Percentiles rank a stretch among this genome's conserved stretches.
phyloP scores from a whole-genome alignment of 208 protist species.

The Wallacemonas sp. region DNA sequence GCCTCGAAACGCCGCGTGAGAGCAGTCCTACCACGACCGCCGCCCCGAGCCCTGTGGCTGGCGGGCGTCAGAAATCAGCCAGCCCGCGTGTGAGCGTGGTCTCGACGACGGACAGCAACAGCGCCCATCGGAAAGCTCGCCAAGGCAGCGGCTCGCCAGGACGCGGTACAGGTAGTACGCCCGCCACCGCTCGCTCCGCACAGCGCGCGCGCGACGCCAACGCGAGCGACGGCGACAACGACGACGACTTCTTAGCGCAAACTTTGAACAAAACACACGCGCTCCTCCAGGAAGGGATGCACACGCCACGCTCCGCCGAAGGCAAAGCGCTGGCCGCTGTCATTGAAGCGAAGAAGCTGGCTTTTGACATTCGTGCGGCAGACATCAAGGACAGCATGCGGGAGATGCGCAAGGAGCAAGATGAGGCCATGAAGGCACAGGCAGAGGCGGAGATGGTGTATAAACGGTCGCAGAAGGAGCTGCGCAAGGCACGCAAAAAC shows the following conservation, averaged over 20 bases:
- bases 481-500: constrained; percentile 38
- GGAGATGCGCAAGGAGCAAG: constrained; percentile 19
- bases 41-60: too few relatives aligned
- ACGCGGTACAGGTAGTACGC: background rate
- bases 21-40: background rate
- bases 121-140: too few relatives aligned
- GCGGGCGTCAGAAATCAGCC: too few relatives aligned
- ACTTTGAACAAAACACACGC: constrained; percentile 21
- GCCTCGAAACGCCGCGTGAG: background rate
- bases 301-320: background rate
- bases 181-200: background rate
- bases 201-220: background rate
- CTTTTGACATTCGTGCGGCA: constrained; percentile 9
- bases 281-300: constrained; percentile 6
- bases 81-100: too few relatives aligned
- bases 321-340: constrained; percentile 1
- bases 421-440: constrained; percentile 24
- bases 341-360: constrained; percentile 27
- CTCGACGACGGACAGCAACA: too few relatives aligned
- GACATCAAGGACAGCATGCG: constrained; percentile 18
- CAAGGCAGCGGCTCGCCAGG: too few relatives aligned
- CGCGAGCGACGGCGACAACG: constrained; percentile 8
- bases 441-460: constrained; percentile 21
- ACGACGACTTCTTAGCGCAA: constrained; percentile 19
- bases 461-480: constrained; percentile 26